Evolutionary conservation across 192 early-diverging fungal genomes (phyloP), one percentile per base, ranked within the genome.

Genomic region (Backusella mclennaniae): DNA sequence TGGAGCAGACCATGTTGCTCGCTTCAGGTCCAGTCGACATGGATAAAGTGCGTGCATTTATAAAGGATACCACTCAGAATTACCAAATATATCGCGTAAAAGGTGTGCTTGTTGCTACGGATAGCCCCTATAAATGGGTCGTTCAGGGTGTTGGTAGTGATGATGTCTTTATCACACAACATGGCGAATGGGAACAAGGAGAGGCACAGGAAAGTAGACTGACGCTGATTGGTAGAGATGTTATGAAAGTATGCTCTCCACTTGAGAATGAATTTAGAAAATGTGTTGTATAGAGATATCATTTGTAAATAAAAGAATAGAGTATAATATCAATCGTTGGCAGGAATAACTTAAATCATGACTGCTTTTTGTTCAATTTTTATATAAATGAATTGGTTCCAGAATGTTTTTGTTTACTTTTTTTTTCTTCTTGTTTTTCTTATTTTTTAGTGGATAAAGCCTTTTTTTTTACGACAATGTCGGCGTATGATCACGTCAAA

Each of bases 401-500:
- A 49, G 46, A 49, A 49, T 49, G 46, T 49, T 49, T 49, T 21
- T 56, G 17, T 21, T 56, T 56, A 8, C 6, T 21, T 56, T 56
- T 26, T 59, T 59, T 19, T 59, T 63, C 0, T 29, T 63, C 9
- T 29, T 12, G 11, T 29, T 63, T 12, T 29, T 29, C 21, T 12
- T 56, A 12, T 59, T 59, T 63, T 63, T 63, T 63, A 63, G 21
- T 63, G 56, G n/a, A 29, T 63, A 29, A 23, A 63, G 11, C 56
- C 26, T 63, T 63, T 63, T 49, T 49, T 49, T n/a, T 49, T 4
- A 63, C 56, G 56, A 29, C 56, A 63, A 84, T 84, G 83, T 77
- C 82, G 59, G 80, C 76, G 33, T 85, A 86, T 42, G 83, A 86
- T 35, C 68, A 82, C 38, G 77, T 89, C 35, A 77, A 84, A 3